Base-by-base conservation (phyloP, 2,329 filamentous ascomycete species). In the Penicillium olsonii region DNA sequence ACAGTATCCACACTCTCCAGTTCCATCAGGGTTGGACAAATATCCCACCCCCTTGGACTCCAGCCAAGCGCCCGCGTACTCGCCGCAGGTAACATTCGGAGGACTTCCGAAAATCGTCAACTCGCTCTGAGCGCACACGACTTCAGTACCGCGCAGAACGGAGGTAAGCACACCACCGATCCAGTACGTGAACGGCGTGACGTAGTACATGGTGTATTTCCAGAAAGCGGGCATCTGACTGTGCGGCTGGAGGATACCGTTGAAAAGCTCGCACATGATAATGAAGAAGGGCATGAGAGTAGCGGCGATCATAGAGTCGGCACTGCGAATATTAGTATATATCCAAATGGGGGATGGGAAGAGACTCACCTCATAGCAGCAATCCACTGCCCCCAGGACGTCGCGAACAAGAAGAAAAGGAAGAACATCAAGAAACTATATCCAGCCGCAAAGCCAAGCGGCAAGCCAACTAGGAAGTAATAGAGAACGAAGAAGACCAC, bases 111-210 rank as follows among this genome's bases (percentile, higher is more conserved):
- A 94, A 4, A 63, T 62, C 59, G 87, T 88, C 49, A 88, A 76
- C 68, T 95, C 90, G n/a, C 53, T 42, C 2, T 75, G 42, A 0
- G 67, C 74, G 70, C 90, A 95, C 9, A 69, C 62, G 1, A 95
- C 88, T 0, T 74, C 64, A 8, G 81, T 75, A 1, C 76, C 81
- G 58, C 90, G 84, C 5, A 94, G 79, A 49, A 89, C 88, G 0
- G 88, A 90, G 1, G 87, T 84, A 12, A 92, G 82, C 73, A 91
- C 89, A 50, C 88, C 88, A 29, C 86, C 79, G 61, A 95, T 89
- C 50, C 94, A 83, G 20, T 89, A 85, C 0, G 89, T 95, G 70
- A 94, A 91, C 2, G 90, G 90, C 58, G 91, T 85, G n/a, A 92
- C 80, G 68, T 92, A 79, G 76, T 92, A 92, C 34, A 94, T 79